Evolutionary conservation across 495 filamentous ascomycete species (phyloP), one percentile per base, ranked within the genome.

Genomic region (Daldinia decipiens): DNA sequence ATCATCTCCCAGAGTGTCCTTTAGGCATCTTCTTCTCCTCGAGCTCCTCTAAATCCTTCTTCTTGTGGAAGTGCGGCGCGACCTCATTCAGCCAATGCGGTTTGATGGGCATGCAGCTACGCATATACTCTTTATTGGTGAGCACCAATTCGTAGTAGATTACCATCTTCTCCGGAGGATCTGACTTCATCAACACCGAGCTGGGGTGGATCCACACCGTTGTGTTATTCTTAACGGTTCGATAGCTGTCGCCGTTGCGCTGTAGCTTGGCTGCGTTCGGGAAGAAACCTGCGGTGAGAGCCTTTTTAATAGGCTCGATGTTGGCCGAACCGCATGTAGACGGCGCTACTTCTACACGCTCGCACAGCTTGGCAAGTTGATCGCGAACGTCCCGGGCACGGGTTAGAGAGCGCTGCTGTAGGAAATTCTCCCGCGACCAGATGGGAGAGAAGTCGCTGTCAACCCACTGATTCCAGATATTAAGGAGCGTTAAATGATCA

Each of bases 401-500:
- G 0, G 89, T 93, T 2, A 99, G 86, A 32, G 88, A 90, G 19
- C 94, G 90, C 74, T 96, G 93, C 75, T 98, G 94, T 24, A 99
- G 80, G 79, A 97, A 99, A 79, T 98, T 98, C 80, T 98, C 95
- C 57, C 90, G 88, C 3, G 92, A 86, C 94, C 95, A 99, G 53
- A 96, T 89, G 62, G 89, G 89, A 68, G 86, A 90, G 82, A 94
- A 99, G 79, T 98, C 94, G 19, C 87, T 88, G 72, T 99, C 96
- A 21, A 96, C 92, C 93, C 94, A 98, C 79, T 97, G 91, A 78
- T 97, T 97, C 91, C 90, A 99, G 76, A 99, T 91, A 73, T 97
- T 97, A n/a, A 99, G 86, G 0, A 95, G 86, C 0, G 93, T 94
- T 12, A 94, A 79, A 75, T 97, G 93, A 79, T 99, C 95, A 45